Base-by-base conservation (phyloP, 306 rosid species). In the Sicyos edulis region DNA sequence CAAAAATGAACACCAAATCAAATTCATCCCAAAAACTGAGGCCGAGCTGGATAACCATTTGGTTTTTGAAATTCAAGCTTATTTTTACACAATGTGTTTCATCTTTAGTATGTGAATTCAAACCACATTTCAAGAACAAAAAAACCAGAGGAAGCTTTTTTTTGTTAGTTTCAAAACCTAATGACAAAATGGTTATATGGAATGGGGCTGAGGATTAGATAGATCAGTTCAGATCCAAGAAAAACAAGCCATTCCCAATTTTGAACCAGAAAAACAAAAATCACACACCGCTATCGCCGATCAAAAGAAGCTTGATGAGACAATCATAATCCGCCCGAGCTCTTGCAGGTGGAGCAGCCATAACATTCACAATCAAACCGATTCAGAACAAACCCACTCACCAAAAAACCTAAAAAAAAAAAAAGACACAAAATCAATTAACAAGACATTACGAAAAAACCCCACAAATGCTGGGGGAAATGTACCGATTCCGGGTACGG, bases 341-440 rank as follows among this genome's bases (percentile, higher is more conserved):
- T 87, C 97, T 90, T 74, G 97, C 91, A 60, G 96, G 90, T 83
- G 97, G 98, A 84, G 96, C 96, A 84, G 98, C 98, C 98, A 93
- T 81, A 40, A 93, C 79, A 56, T 42, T 53, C 73, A 20, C 71
- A 74, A 60, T 49, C 22, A 74, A 74, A 74, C 29, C 26, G 67
- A 74, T 9, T 14, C n/a, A 3, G 26, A 7, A 20, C 14, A 20
- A 67, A 20, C 7, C 15, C 49, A 66, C 71, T 53, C 73, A 37
- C 72, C 71, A 64, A 47, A 21, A 70, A 26, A 53, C 20, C 40
- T 21, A 64, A 72, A 49, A 57, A 74, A 66, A 72, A 78, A 44
- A 77, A 60, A 32, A 11, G 22, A 80, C 49, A 37, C 54, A 19
- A 42, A 66, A 26, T 64, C 53, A 20, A 45, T 37, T 16, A 67